These are phyloP conservation scores for Fremontodendron californicum DNA, from an alignment of 345 rosid genomes.

Conservation along the genomic window DNA sequence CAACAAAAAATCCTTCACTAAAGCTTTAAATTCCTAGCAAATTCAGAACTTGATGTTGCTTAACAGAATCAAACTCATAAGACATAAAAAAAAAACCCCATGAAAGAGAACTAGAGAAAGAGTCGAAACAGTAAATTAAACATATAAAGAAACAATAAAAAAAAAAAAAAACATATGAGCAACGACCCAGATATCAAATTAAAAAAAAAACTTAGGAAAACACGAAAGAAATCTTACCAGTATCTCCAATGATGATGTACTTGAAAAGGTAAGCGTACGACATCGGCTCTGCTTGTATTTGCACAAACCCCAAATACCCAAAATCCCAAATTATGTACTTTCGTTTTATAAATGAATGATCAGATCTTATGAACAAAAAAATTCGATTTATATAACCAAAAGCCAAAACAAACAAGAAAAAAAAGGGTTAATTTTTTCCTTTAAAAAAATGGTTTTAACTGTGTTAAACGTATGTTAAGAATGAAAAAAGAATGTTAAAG, in stretches of 20 bases:
- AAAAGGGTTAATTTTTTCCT: not conserved
- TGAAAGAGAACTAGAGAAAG: too few species aligned
- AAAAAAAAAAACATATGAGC: not conserved
- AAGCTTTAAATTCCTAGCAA: not conserved
- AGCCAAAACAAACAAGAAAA: not conserved
- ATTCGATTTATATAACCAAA: not conserved
- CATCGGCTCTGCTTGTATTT: not conserved
- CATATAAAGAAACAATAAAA: not conserved
- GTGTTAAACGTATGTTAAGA: too few species aligned
- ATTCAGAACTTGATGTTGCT: not conserved
- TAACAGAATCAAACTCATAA: not conserved
- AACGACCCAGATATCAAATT: not conserved
- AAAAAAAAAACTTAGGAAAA: not conserved
- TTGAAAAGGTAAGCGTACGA: conserved; percentile 2
- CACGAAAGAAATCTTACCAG: not conserved
- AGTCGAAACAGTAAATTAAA: not conserved
- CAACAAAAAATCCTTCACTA: not conserved
- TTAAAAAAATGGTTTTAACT: too few species aligned
- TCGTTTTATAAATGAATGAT: not conserved
- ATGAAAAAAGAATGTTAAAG: too few species aligned
- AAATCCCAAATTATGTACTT: not conserved
- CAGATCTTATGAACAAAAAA: not conserved
- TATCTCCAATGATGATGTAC: not conserved
- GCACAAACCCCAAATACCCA: not conserved
- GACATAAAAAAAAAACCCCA: not conserved